A percentile compares a stretch with the other conserved stretches of the same genome.
These are phyloP conservation scores for Penium margaritaceum DNA, from an alignment of 139 green algal genomes.

Conservation along the genomic window DNA sequence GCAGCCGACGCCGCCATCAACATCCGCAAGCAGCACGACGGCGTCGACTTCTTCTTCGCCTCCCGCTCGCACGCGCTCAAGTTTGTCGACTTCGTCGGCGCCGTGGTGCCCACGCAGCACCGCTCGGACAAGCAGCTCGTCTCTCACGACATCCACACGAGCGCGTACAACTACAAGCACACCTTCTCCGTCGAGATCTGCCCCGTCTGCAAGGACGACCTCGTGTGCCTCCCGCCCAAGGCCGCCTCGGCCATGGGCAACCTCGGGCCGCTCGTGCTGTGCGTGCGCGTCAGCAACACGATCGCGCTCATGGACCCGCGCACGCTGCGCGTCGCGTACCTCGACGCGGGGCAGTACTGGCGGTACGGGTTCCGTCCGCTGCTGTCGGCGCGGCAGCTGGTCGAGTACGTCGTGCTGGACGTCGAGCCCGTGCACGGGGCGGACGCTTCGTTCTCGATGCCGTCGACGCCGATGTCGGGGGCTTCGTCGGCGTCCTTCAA, in stretches of 20 bases:
- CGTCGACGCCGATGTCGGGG: too few relatives aligned
- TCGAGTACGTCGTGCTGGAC: slow-evolving; percentile 87
- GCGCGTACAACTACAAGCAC: slow-evolving; percentile 97
- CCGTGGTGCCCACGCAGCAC: slow-evolving; percentile 49
- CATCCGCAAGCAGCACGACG: slow-evolving; percentile 62
- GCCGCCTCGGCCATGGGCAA: slow-evolving; percentile 60
- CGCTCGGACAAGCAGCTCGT: slow-evolving; percentile 94
- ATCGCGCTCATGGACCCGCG: slow-evolving; percentile 76
- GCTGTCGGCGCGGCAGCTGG: slow-evolving; percentile 59
- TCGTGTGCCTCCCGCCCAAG: slow-evolving; percentile 81
- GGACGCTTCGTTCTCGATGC: too few relatives aligned
- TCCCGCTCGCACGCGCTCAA: slow-evolving; percentile 75
- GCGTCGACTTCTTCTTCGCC: slow-evolving; percentile 91
- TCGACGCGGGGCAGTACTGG: slow-evolving; percentile 70
- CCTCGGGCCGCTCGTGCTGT: slow-evolving; percentile 80
- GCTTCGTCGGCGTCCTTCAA: too few relatives aligned
- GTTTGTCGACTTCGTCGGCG: slow-evolving; percentile 88
- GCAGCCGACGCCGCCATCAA: slow-evolving; percentile 68
- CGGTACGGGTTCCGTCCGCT: slow-evolving; percentile 62
- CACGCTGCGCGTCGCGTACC: slow-evolving; percentile 63
- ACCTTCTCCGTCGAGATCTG: slow-evolving; percentile 92
- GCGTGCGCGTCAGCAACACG: slow-evolving; percentile 70
- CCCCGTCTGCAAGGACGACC: slow-evolving; percentile 79
- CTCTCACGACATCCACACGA: slow-evolving; percentile 82
- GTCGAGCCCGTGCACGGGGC: slow-evolving; percentile 61